Evolutionary conservation across 2,329 filamentous ascomycete species (phyloP), one percentile per base, ranked within the genome.

Genomic region (Dactylellina sp.): DNA sequence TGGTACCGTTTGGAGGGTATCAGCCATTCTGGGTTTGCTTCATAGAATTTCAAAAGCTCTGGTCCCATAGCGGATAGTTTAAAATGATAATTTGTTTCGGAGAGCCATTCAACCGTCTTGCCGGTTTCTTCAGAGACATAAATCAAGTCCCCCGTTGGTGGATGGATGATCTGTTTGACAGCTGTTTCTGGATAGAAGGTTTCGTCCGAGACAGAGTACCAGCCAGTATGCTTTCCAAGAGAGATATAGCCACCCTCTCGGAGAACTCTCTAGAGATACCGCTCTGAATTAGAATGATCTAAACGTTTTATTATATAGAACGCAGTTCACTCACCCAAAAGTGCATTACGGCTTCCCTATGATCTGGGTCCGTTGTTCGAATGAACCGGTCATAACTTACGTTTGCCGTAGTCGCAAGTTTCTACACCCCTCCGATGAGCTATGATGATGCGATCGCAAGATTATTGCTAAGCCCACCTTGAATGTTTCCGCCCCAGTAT

Each of bases 121-220:
- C 92, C 93, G 1, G 93, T 96, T 83, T 97, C 95, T 53, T 87
- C 86, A 16, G 91, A 93, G 20, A 89, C 82, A 11, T 35, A 11
- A 35, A 75, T 64, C 84, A 86, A 32, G 47, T 72, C 46, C 1
- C 95, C 95, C 0, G 93, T 97, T 49, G 88, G 85, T 3, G 92
- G 91, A 76, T 93, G 90, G 39, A 95, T 83, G 56, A 88, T 87
- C 46, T 89, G 86, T 79, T 92, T 88, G 24, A 98, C 88, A 78
- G 89, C 84, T 5, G 88, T 87, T 60, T 89, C 86, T 0, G 94
- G 92, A 80, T 97, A 98, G 82, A 96, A 99, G 40, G 94, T 94
- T 84, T 99, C 95, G 81, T 99, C 95, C 80, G 91, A 93, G 61
- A 99, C 90, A 64, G 91, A 95, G 81, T 99, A 99, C 95, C 95